phyloP scores from a whole-genome alignment of 441 rosid species.

The Pelargonium cotyledonis region DNA sequence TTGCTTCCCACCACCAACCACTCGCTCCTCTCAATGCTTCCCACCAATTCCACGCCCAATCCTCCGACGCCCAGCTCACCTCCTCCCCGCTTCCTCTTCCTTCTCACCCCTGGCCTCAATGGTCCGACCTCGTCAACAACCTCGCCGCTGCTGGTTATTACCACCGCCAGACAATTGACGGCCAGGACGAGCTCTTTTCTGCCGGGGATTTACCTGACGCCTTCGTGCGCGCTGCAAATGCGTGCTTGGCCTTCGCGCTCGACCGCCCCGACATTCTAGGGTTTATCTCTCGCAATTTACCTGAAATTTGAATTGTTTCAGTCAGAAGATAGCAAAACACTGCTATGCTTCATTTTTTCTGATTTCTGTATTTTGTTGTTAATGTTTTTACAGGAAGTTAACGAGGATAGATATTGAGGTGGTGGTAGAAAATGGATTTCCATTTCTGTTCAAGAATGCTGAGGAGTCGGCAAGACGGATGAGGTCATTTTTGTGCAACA shows the following conservation, averaged over 20 bases:
- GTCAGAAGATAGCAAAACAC: no score
- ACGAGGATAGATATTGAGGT: constrained; percentile 57
- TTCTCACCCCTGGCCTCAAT: constrained; percentile 46
- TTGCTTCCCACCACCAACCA: constrained; percentile 7
- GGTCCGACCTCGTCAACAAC: constrained; percentile 36
- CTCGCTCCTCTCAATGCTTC: constrained; percentile 23
- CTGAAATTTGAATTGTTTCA: background rate
- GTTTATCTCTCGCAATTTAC: constrained; percentile 27
- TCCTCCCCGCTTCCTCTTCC: constrained; percentile 12
- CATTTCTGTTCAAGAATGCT: constrained; percentile 51
- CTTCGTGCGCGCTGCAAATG: constrained; percentile 39
- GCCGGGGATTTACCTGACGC: constrained; percentile 40
- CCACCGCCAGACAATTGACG: constrained; percentile 19
- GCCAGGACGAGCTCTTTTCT: constrained; percentile 27
- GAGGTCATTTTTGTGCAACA: constrained; percentile 34
- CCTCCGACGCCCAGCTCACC: constrained; percentile 20
- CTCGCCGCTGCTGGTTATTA: constrained; percentile 48
- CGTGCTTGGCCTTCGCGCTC: constrained; percentile 63
- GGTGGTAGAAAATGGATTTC: constrained; percentile 49
- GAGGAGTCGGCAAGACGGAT: constrained; percentile 49
- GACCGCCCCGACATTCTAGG: constrained; percentile 46
- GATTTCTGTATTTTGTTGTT: background rate
- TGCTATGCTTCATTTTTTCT: background rate
- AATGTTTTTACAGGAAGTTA: constrained; percentile 38
- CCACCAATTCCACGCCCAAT: constrained; percentile 27